Conservation (phyloP, 495 filamentous ascomycete species). For the Pyronema omphalodes region DNA sequence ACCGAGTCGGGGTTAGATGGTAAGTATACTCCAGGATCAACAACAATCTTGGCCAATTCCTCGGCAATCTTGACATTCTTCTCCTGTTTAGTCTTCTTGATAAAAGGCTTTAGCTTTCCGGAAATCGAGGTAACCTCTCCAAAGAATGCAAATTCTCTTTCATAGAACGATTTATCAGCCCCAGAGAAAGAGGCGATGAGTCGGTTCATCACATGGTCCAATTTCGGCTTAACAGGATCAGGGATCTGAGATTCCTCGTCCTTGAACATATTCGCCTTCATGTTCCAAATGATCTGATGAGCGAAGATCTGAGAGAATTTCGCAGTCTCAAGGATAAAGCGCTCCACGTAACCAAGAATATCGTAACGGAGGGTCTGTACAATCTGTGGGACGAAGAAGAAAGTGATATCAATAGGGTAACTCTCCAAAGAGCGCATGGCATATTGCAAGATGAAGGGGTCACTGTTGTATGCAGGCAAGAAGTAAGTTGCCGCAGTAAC, state of each 20-base stretch:
- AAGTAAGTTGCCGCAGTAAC: constrained; percentile 86
- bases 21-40: constrained; percentile 91
- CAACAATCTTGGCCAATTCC: constrained; percentile 86
- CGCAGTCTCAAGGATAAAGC: constrained; percentile 90
- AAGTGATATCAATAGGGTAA: constrained; percentile 86
- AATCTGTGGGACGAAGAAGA: constrained; percentile 97
- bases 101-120: constrained; percentile 82
- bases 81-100: constrained; percentile 81
- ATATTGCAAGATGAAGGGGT: constrained; percentile 90
- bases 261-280: constrained; percentile 97
- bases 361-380: constrained; percentile 95
- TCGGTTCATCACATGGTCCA: constrained; percentile 75
- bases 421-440: constrained; percentile 88
- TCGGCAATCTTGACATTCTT: constrained; percentile 99
- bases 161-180: constrained; percentile 69
- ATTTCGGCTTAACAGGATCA: constrained; percentile 75
- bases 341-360: constrained; percentile 79
- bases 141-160: constrained; percentile 93
- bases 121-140: constrained; percentile 91
- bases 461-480: constrained; percentile 77
- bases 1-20: constrained; percentile 93
- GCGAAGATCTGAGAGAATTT: constrained; percentile 93
- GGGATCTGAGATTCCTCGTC: constrained; percentile 88
- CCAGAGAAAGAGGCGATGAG: constrained; percentile 65
- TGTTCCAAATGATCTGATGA: constrained; percentile 99